phyloP scores from a whole-genome alignment of 306 rosid species.

The Acacia melanoxylon region DNA sequence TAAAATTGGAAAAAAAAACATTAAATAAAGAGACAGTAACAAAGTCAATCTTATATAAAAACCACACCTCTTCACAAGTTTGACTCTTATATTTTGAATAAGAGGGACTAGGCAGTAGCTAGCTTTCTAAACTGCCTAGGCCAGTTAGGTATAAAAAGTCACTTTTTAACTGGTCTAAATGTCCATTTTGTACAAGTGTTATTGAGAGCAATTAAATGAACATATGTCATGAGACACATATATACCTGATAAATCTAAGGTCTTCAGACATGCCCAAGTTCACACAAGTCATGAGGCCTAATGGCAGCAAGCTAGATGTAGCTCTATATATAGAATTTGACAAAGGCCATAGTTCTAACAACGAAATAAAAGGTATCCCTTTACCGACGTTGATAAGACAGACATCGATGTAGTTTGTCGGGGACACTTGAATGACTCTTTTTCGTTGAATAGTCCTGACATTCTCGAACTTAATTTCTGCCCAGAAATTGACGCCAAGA shows the following conservation, averaged over 20 bases:
- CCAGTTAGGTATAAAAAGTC: too few species aligned
- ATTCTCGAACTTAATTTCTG: slow-evolving; percentile 19
- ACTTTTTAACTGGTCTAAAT: too few species aligned
- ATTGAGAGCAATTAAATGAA: neutral
- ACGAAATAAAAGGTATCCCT: neutral
- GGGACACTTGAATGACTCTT: neutral
- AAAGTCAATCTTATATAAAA: too few species aligned
- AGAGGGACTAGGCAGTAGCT: too few species aligned
- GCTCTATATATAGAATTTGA: neutral
- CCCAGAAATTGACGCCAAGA: neutral
- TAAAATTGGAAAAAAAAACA: too few species aligned
- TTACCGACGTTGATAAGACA: neutral
- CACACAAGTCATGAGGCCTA: neutral
- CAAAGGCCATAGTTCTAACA: slow-evolving; percentile 9
- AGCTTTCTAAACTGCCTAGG: too few species aligned
- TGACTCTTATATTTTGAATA: too few species aligned
- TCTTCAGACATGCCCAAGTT: neutral
- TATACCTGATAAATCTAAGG: neutral
- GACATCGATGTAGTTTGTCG: neutral
- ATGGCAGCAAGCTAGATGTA: neutral
- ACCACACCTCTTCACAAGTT: too few species aligned
- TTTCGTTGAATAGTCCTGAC: neutral
- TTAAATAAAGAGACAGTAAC: too few species aligned
- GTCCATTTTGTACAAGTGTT: too few species aligned
- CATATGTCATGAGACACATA: neutral